These are phyloP conservation scores for Nitzschia sp. DNA, from an alignment of 108 stramenopile species.

Conservation along the genomic window DNA sequence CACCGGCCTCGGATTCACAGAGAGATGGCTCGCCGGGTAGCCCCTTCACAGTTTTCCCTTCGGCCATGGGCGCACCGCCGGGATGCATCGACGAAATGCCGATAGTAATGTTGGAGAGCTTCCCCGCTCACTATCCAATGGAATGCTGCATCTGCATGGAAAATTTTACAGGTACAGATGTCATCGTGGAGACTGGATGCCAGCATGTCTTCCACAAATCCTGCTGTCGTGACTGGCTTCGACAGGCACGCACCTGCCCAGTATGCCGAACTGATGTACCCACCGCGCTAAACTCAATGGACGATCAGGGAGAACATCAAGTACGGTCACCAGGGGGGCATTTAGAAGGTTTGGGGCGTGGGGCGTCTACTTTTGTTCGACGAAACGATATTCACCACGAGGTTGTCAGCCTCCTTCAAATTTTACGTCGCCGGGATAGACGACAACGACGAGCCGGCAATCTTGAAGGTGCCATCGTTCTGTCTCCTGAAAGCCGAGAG, in stretches of 20 bases:
- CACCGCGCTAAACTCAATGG: neutral
- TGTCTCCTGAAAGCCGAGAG: neutral
- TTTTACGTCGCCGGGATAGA: neutral
- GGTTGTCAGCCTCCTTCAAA: neutral
- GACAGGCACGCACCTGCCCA: conserved; percentile 69
- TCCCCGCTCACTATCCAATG: conserved; percentile 43
- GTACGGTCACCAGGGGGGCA: neutral
- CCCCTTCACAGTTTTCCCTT: conserved; percentile 47
- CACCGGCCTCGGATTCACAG: conserved; percentile 35
- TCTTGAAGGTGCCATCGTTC: neutral
- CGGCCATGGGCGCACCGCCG: conserved; percentile 60
- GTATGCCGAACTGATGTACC: conserved; percentile 68
- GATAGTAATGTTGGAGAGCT: conserved; percentile 36
- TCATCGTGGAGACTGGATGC: conserved; percentile 68
- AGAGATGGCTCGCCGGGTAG: conserved; percentile 8
- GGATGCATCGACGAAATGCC: conserved; percentile 48
- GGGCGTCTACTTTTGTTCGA: neutral
- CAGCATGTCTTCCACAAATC: conserved; percentile 76
- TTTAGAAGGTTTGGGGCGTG: neutral
- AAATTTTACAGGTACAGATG: conserved; percentile 52
- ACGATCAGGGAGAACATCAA: neutral
- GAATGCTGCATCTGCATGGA: conserved; percentile 82
- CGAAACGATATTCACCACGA: neutral
- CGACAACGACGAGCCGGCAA: neutral
- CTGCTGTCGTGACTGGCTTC: conserved; percentile 72